phyloP scores from a whole-genome alignment of 495 filamentous ascomycete species.

The Penicillium canariense region DNA sequence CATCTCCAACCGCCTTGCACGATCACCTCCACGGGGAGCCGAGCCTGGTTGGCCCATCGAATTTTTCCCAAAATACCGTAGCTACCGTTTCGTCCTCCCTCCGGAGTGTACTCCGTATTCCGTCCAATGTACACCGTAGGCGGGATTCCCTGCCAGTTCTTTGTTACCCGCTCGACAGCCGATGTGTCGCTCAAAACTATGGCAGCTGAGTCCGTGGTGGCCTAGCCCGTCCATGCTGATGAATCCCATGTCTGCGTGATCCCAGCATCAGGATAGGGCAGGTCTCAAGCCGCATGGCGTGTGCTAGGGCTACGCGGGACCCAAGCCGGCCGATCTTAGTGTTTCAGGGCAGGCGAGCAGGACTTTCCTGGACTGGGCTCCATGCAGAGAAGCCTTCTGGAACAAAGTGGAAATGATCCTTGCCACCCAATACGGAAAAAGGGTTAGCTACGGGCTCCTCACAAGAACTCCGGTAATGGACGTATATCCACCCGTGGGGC shows the following conservation, averaged over 20 bases:
- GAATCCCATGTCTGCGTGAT: not conserved
- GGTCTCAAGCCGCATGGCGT: not conserved
- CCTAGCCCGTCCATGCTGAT: not conserved
- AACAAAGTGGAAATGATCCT: slow-evolving; percentile 18
- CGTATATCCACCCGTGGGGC: too few relatives aligned
- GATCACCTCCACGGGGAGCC: not conserved
- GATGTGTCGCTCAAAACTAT: slow-evolving; percentile 12
- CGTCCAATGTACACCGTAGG: not conserved
- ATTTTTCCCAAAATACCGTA: too few relatives aligned
- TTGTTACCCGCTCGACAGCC: slow-evolving; percentile 12
- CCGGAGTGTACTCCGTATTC: not conserved
- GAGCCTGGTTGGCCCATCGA: not conserved
- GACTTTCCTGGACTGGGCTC: slow-evolving; percentile 9
- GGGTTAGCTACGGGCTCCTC: too few relatives aligned
- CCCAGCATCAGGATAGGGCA: slow-evolving; percentile 2
- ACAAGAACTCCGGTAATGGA: too few relatives aligned
- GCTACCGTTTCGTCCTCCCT: too few relatives aligned
- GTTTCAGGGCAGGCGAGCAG: not conserved
- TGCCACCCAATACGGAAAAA: not conserved
- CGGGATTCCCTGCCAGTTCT: too few relatives aligned
- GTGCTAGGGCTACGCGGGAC: slow-evolving; percentile 27
- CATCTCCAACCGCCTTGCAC: slow-evolving; percentile 1
- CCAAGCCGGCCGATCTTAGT: slow-evolving; percentile 28
- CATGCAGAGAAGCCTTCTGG: slow-evolving; percentile 26
- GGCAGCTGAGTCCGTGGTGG: slow-evolving; percentile 9